These are phyloP conservation scores for Xylaria digitata DNA, from an alignment of 2,329 filamentous ascomycete species.

Conservation along the genomic window DNA sequence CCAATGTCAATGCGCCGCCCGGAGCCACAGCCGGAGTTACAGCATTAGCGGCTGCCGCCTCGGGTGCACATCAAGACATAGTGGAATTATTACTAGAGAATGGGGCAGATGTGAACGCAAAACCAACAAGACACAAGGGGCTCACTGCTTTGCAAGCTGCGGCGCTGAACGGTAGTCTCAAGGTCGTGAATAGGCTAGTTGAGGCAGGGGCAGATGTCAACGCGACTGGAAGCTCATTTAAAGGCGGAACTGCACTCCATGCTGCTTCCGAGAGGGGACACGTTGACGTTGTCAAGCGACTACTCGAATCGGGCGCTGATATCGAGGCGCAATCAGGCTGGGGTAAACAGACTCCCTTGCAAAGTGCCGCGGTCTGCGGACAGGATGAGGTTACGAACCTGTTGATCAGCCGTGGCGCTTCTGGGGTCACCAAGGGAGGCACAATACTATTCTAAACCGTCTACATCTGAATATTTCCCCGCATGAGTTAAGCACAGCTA, in stretches of 20 bases:
- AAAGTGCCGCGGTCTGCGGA: constrained; percentile 51
- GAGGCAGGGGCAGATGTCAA: constrained; percentile 48
- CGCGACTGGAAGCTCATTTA: constrained; percentile 49
- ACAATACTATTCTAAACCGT: constrained; percentile 38
- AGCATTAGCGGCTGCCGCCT: constrained; percentile 53
- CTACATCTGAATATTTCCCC: background rate
- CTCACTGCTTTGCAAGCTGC: constrained; percentile 56
- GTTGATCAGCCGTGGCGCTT: constrained; percentile 53
- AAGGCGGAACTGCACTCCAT: constrained; percentile 55
- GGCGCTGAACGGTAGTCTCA: constrained; percentile 46
- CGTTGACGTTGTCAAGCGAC: constrained; percentile 43
- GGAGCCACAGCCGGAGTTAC: constrained; percentile 52
- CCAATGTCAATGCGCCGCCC: constrained; percentile 50
- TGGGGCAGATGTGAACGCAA: constrained; percentile 51
- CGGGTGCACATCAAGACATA: constrained; percentile 44
- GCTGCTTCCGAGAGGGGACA: constrained; percentile 50
- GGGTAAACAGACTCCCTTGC: constrained; percentile 50
- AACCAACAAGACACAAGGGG: constrained; percentile 51
- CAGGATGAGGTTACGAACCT: constrained; percentile 56
- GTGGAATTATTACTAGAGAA: constrained; percentile 47
- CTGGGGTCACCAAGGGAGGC: constrained; percentile 34
- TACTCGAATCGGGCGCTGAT: constrained; percentile 53
- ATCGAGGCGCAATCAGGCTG: constrained; percentile 49
- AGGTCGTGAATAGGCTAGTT: constrained; percentile 48
- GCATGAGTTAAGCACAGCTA: background rate